Conservation (phyloP, 495 filamentous ascomycete genomes). For the Neurospora sp. region DNA sequence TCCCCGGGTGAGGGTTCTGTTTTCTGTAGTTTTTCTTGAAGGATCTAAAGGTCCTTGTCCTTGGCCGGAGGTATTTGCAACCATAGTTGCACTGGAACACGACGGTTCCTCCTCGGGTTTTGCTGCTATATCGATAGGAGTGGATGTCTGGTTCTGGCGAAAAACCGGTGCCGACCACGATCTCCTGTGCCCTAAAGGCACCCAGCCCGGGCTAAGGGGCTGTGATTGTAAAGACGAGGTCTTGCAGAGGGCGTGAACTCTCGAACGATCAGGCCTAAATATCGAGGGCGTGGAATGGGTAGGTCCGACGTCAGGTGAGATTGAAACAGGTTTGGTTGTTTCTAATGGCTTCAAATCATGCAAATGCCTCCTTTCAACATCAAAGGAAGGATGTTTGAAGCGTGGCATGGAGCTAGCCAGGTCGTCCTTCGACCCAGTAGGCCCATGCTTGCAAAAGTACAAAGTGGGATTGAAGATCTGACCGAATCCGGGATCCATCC, state of each 20-base stretch:
- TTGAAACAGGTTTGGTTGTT: background rate
- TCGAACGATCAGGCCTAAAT: background rate
- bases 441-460: background rate
- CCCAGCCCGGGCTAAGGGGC: background rate
- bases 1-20: constrained; percentile 37
- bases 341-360: background rate
- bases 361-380: background rate
- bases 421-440: background rate
- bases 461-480: background rate
- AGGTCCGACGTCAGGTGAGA: background rate
- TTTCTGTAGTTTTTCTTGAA: background rate
- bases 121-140: background rate
- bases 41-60: background rate
- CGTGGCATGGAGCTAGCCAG: background rate
- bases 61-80: background rate
- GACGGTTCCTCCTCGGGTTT: background rate
- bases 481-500: background rate
- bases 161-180: background rate
- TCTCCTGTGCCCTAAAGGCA: background rate
- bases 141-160: background rate
- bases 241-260: background rate
- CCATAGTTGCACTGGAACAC: background rate
- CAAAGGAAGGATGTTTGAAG: background rate
- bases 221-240: background rate
- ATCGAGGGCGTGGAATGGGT: background rate